Evolutionary conservation across 2,329 filamentous ascomycete genomes (phyloP).

Genomic region (Arthrocladium fulminans): DNA sequence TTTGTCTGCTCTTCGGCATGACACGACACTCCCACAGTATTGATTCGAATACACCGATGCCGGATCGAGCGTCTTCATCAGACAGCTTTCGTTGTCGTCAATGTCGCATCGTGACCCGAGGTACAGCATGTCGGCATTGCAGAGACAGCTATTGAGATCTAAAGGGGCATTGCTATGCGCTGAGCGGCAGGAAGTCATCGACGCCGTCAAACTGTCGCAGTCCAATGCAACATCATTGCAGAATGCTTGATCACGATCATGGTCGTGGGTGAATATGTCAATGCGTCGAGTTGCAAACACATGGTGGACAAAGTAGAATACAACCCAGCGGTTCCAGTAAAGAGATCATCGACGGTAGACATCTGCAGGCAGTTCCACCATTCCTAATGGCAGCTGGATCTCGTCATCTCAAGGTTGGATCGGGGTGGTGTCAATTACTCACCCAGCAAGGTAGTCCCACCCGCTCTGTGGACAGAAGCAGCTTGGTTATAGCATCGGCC

Average conservation of each 20-base stretch:
- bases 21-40: constrained; percentile 3
- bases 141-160: constrained; percentile 4
- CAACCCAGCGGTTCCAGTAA: constrained; percentile 2
- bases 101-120: constrained; percentile 6
- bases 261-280: constrained; percentile 6
- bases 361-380: constrained; percentile 5
- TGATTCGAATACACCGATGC: constrained; percentile 4
- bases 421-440: neutral
- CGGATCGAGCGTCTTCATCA: constrained; percentile 1
- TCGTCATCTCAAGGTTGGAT: neutral
- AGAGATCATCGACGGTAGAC: constrained; percentile 4
- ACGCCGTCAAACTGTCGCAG: constrained; percentile 1
- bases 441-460: constrained; percentile 6
- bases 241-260: constrained; percentile 1
- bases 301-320: constrained; percentile 5
- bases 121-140: constrained; percentile 6
- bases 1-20: too few species aligned
- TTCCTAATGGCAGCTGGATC: constrained; percentile 5
- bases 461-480: constrained; percentile 7
- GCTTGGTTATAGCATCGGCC: neutral
- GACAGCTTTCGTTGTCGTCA: constrained; percentile 4
- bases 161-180: neutral
- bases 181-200: constrained; percentile 4
- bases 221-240: constrained; percentile 4
- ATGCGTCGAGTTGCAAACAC: constrained; percentile 5